Conservation (phyloP, 805 yeast species). For the Sungouiella blattae region DNA sequence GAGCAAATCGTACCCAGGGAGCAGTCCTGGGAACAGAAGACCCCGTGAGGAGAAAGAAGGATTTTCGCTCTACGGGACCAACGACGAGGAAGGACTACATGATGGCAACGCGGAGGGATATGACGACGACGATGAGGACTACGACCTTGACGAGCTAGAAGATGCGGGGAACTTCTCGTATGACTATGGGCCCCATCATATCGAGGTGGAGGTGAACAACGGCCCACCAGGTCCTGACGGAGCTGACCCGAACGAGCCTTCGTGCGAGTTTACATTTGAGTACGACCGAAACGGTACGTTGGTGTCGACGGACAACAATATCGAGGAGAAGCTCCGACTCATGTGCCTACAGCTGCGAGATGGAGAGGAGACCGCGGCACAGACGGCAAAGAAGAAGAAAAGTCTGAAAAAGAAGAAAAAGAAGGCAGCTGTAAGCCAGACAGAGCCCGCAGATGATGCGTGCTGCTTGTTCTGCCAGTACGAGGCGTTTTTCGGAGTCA, state of each 20-base stretch:
- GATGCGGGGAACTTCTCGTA: constrained; percentile 26
- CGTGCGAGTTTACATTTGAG: constrained; percentile 45
- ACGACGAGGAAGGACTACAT: constrained; percentile 39
- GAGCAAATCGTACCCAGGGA: too few relatives aligned
- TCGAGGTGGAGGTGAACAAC: constrained; percentile 39
- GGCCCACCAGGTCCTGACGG: constrained; percentile 30
- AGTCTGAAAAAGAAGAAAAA: constrained; percentile 7
- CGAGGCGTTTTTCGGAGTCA: constrained; percentile 47
- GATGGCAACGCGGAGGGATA: constrained; percentile 26
- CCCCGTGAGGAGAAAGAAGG: background rate
- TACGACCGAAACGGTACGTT: constrained; percentile 40
- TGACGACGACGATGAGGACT: constrained; percentile 27
- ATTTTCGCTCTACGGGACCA: constrained; percentile 26
- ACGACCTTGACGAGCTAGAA: constrained; percentile 35
- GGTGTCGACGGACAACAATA: constrained; percentile 36
- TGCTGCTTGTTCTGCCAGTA: constrained; percentile 52
- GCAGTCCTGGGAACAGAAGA: too few relatives aligned
- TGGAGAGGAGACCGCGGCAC: constrained; percentile 4
- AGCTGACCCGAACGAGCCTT: constrained; percentile 29
- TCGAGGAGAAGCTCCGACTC: constrained; percentile 36
- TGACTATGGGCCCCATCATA: constrained; percentile 35
- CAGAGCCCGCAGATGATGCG: constrained; percentile 4
- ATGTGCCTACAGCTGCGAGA: constrained; percentile 24
- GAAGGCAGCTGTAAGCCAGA: constrained; percentile 7
- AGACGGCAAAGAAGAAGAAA: constrained; percentile 11